Percentiles rank a stretch among this genome's conserved stretches.
These are phyloP conservation scores for Endothia cerciana DNA, from an alignment of 2,329 filamentous ascomycete species.

Conservation along the genomic window DNA sequence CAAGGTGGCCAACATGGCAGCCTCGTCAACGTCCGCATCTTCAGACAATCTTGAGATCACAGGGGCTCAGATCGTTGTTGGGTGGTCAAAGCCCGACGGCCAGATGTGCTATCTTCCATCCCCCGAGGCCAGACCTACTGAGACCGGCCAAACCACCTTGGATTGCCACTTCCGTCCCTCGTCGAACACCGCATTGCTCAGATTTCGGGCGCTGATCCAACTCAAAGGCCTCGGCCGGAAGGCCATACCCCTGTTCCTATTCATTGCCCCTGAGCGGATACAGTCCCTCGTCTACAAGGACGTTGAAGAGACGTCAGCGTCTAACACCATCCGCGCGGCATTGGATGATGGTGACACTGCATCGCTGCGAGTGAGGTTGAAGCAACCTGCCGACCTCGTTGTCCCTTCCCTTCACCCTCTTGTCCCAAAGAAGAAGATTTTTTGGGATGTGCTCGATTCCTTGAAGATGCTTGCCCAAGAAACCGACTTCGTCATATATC, in stretches of 20 bases:
- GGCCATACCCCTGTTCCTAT: conserved; percentile 8
- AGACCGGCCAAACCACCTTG: conserved; percentile 3
- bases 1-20: not conserved
- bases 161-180: conserved; percentile 17
- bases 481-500: conserved; percentile 5
- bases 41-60: conserved; percentile 6
- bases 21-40: not conserved
- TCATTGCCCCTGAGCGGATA: conserved; percentile 18
- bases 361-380: conserved; percentile 5
- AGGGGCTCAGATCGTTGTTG: conserved; percentile 3
- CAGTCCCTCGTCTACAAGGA: conserved; percentile 7
- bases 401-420: conserved; percentile 5
- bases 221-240: conserved; percentile 15
- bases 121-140: not conserved
- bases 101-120: not conserved
- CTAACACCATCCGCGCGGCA: not conserved
- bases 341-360: conserved; percentile 8
- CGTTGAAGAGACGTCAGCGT: not conserved
- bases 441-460: conserved; percentile 14
- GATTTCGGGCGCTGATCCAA: conserved; percentile 11
- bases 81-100: conserved; percentile 11
- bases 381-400: conserved; percentile 5
- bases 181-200: conserved; percentile 8
- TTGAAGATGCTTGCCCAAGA: conserved; percentile 15
- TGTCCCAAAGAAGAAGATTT: conserved; percentile 17